Evolutionary conservation across 2,329 filamentous ascomycete species (phyloP), one percentile per base, ranked within the genome.

Genomic region (Sclerotinia spermophila): DNA sequence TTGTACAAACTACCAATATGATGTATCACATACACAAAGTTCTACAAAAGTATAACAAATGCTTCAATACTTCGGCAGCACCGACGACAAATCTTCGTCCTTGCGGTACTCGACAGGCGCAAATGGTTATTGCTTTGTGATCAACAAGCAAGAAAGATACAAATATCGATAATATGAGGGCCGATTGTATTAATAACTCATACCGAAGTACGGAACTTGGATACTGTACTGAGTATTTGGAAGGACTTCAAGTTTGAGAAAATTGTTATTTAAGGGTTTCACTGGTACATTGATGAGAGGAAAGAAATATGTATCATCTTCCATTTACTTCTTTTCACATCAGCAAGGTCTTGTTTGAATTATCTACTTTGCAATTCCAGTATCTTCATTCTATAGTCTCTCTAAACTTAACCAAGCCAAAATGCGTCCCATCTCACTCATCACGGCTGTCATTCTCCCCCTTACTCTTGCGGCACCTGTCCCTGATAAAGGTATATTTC

Each of bases 391-490:
- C 27, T 7, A 2, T 2, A 53, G 4, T 27, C 15, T 13, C 5
- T 60, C 27, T 3, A 5, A 6, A 1, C 17, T 17, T 40, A 51
- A 38, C 1, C 17, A 15, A 40, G 10, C 4, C 11, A 67, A 67
- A 44, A 69, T 69, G 67, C 67, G 27, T 44, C 21, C 35, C 7
- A 55, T 62, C 21, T 40, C 58, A 30, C n/a, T 69, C 35, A 33
- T 69, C 44, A 19, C 58, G 13, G 35, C 58, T 30, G 2, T 17
- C 6, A 45, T 64, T 21, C 35, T 69, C 5, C 67, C 67, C 13
- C 58, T 69, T n/a, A 7, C n/a, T 30, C 58, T 69, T 42, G 44
- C 67, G 15, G 58, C 67, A 10, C 67, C 67, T 10, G n/a, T 68
- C 3, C 55, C 55, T 40, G 42, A 33, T 30, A 13, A 35, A 40